Base-by-base conservation (phyloP, 805 yeast genomes). In the Nakazawaea ernobii region DNA sequence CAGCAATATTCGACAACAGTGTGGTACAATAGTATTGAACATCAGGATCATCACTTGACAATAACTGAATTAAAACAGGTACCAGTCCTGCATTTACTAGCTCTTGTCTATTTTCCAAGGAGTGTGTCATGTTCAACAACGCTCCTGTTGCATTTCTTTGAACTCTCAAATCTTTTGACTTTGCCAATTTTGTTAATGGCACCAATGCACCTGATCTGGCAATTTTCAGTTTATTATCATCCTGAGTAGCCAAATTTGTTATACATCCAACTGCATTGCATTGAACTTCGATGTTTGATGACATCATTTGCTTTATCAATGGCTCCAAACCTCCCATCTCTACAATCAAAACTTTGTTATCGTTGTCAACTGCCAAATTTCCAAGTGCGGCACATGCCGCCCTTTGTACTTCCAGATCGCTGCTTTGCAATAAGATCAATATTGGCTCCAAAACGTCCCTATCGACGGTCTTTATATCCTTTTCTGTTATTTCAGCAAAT, bases 111-210 rank as follows among this genome's bases (percentile, higher is more conserved):
- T 94, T 94, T 67, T 91, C 98, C 53, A 86, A 86, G 24, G 96
- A 87, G 63, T 94, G 99, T 33, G 99, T 94, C 99, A 94, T 94
- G 68, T 94, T 94, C 55, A 94, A 76, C 59, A 94, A 71, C 0
- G 99, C 99, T 41, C 99, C 99, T 6, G 99, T 94, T 36, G 99
- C 98, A 59, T 94, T 94, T 69, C 99, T 81, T 70, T 94, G 99
- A 5, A 94, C 99, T 58, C 99, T 81, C 55, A 89, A 80, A 67
- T 94, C 98, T 62, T 85, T 86, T 3, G 96, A 87, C 66, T 87
- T 90, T 11, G 99, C 99, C 53, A 94, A 75, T 66, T 88, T 89
- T 1, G 98, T 92, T 58, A 94, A 77, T 3, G 99, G 99, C 29
- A 89, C 84, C 51, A 94, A 75, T 1, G 99, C 99, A 15, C 99